A percentile compares a stretch with the other conserved stretches of the same genome.
Conservation (phyloP, 805 yeast species). For the Maudiozyma bulderi region DNA sequence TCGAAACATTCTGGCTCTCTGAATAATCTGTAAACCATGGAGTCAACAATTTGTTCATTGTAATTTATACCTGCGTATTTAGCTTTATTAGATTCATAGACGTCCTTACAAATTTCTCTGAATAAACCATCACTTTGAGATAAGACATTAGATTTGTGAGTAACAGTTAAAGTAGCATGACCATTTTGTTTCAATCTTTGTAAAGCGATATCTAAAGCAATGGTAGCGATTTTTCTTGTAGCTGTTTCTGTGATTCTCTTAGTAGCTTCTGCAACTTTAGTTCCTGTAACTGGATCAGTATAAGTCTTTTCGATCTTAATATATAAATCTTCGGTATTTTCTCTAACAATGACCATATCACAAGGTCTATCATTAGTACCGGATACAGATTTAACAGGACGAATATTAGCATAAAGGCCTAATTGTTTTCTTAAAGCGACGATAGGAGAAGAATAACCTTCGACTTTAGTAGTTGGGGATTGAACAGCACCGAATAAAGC, state of each 20-base stretch:
- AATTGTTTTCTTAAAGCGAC: conserved; percentile 95
- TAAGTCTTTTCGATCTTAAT: conserved; percentile 83
- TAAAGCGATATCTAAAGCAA: conserved; percentile 86
- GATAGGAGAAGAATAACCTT: conserved; percentile 95
- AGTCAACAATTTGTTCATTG: conserved; percentile 96
- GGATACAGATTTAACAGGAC: conserved; percentile 92
- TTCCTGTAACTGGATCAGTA: conserved; percentile 62
- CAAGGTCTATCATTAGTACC: conserved; percentile 74
- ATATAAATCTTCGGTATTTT: conserved; percentile 95
- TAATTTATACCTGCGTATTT: conserved; percentile 53
- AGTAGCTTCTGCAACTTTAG: conserved; percentile 91
- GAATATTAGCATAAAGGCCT: conserved; percentile 91
- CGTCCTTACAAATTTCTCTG: conserved; percentile 62
- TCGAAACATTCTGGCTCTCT: conserved; percentile 96
- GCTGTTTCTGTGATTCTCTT: conserved; percentile 91
- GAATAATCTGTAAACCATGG: conserved; percentile 98
- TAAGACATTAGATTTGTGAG: conserved; percentile 93
- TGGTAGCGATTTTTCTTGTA: conserved; percentile 73
- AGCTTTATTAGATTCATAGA: conserved; percentile 42
- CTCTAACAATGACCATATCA: conserved; percentile 96
- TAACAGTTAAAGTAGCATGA: conserved; percentile 61
- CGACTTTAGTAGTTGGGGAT: conserved; percentile 88
- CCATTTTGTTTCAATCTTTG: conserved; percentile 75
- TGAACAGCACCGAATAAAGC: conserved; percentile 97
- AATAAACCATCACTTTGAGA: conserved; percentile 90